Evolutionary conservation across 176 grass and related monocot species (phyloP), one percentile per base, ranked within the genome.

Genomic region (Musa schizocarpa): DNA sequence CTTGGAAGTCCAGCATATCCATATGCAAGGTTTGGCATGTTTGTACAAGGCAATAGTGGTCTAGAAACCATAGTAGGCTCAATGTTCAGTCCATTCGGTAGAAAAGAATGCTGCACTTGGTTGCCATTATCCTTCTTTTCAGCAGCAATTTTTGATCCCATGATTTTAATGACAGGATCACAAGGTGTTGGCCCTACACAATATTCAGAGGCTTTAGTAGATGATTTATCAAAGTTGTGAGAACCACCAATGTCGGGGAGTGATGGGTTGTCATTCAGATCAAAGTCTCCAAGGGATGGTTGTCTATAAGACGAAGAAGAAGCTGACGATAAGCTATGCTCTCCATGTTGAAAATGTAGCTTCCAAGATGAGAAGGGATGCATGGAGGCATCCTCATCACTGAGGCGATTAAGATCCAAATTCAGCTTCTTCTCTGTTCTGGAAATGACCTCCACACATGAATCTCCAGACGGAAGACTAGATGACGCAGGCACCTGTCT

Each of bases 271-370:
- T 77, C 75, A 65, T 77, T 77, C 43, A 77, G 61, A 20, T 77
- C 75, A 13, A 77, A 66, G 48, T 77, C 75, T 77, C 75, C 52
- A 63, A 24, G 2, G 11, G 75, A 77, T 65, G 16, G n/a, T 20
- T 77, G 75, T 53, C 75, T 52, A 16, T 9, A 25, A 65, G 75
- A 77, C 65, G 75, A 65, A 52, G 75, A 77, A 52, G 75, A 77
- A 26, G 75, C 48, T 50, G 74, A 76, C 13, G 58, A 76, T 43
- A 76, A 19, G 48, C 74, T 65, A 12, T n/a, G 74, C 11, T 76
- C 74, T 20, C 56, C 74, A 52, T 51, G 63, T 26, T 78, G 65
- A 55, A 13, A 27, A 56, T 69, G 52, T 1, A 69, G 11, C 50
- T 78, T 78, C 53, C 25, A 78, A 48, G 53, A 20, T 5, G 65